Base-by-base conservation (phyloP, 805 yeast genomes). In the Yamadazyma kitorensis region DNA sequence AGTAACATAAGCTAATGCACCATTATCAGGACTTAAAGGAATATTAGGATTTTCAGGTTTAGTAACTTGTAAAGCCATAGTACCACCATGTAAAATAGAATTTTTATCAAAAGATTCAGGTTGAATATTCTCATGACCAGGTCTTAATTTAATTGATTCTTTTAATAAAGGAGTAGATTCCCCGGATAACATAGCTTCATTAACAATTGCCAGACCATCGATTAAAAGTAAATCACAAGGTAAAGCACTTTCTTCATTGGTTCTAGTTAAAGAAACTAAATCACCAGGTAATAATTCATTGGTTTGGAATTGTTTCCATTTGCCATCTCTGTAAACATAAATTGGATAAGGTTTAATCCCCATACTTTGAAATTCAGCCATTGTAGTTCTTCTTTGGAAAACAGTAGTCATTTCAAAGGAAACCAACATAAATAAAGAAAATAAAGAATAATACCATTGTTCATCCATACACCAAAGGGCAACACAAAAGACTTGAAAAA, bases 161-260 rank as follows among this genome's bases (percentile, higher is more conserved):
- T 93, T 93, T 55, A 93, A 77, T 48, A 93, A 70, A 5, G 98
- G 98, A 27, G 98, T 93, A 5, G 97, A 88, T 67, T 93, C 98
- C 59, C 98, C 98, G 4, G 96, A 86, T 37, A 93, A 79, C 98
- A 93, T 93, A 16, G 98, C 98, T 71, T 93, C 98, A 56, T 93
- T 93, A 29, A 93, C 95, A 54, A 93, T 93, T 46, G 95, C 93
- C 13, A 95, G 74, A 33, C 98, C 98, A 50, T 82, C 89, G 33
- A 86, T 60, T 29, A 93, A 70, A 23, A 93, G 61, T 62, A 93
- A 63, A 61, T 93, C 98, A 68, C 98, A 93, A 12, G 98, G 97
- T 35, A 93, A 66, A 2, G 98, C 96, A 43, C 83, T 76, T 36
- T 87, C 98, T 32, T 91, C 98, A 34, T 72, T 80, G 5, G 96